These are phyloP conservation scores for Penicillium sp. DNA, from an alignment of 2,329 filamentous ascomycete species.

Conservation along the genomic window DNA sequence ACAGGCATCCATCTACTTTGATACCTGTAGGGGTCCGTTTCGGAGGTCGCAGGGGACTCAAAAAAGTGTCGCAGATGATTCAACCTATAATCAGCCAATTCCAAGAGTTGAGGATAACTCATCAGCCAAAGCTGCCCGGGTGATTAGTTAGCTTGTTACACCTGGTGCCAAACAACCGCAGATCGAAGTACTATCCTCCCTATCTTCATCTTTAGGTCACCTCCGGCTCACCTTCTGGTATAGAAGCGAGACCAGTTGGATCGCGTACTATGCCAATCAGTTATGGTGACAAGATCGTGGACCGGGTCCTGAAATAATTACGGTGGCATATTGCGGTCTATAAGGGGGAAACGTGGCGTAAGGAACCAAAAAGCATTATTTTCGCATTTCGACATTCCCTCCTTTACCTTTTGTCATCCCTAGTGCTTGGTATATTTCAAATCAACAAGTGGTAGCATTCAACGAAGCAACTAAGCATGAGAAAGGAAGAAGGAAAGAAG, in stretches of 20 bases:
- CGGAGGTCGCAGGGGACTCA: background rate
- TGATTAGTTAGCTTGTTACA: background rate
- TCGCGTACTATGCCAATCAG: background rate
- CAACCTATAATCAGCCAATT: background rate
- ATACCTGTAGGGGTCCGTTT: background rate
- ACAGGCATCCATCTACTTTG: background rate
- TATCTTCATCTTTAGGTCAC: background rate
- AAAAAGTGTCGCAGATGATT: background rate
- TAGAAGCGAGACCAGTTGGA: background rate
- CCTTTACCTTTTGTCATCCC: background rate
- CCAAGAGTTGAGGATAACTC: background rate
- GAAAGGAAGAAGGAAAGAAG: too few species aligned
- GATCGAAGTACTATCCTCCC: background rate
- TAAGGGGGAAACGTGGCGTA: background rate
- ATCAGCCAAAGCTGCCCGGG: background rate
- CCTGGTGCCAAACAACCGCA: background rate
- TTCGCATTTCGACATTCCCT: background rate
- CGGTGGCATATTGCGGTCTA: background rate
- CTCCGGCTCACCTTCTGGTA: background rate
- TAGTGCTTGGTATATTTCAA: background rate
- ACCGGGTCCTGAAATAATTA: background rate
- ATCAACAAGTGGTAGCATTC: background rate
- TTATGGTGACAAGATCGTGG: background rate
- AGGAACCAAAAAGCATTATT: background rate
- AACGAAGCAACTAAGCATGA: background rate